Percentiles rank a stretch among this genome's conserved stretches.
These are phyloP conservation scores for Polyporus tsugae DNA, from an alignment of 1,284 basidiomycete genomes.

Conservation along the genomic window DNA sequence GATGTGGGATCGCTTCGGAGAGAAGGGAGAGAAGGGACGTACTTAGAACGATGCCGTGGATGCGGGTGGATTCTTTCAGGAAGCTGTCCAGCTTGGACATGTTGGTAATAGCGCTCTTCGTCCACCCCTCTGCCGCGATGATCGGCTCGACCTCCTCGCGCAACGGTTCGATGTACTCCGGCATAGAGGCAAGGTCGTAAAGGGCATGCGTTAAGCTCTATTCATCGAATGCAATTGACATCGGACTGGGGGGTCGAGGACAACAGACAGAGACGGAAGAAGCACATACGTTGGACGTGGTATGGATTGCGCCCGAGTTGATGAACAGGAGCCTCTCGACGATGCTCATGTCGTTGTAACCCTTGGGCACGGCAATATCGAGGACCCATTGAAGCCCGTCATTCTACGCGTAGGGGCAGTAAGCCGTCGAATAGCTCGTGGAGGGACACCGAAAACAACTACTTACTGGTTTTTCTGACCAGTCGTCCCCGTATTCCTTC, in stretches of 20 bases:
- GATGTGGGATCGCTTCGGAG: constrained; percentile 32
- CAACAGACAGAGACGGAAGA: too few relatives aligned
- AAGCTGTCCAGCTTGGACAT: constrained; percentile 62
- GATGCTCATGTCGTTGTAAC: constrained; percentile 29
- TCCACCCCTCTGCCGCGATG: constrained; percentile 52
- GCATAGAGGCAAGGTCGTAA: constrained; percentile 51
- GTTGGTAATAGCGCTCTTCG: constrained; percentile 51
- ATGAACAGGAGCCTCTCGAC: constrained; percentile 36
- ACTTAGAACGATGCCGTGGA: constrained; percentile 42
- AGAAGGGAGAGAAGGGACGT: constrained; percentile 39
- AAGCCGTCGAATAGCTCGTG: not conserved
- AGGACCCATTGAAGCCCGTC: constrained; percentile 40
- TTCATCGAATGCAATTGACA: not conserved
- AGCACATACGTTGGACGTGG: constrained; percentile 38
- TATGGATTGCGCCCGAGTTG: constrained; percentile 45
- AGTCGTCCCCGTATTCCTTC: constrained; percentile 21
- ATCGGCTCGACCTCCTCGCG: constrained; percentile 54
- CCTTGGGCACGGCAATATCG: constrained; percentile 34
- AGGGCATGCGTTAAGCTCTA: constrained; percentile 50
- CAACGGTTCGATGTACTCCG: constrained; percentile 50
- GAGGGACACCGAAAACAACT: not conserved
- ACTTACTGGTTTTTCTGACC: constrained; percentile 21
- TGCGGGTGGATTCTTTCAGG: constrained; percentile 54
- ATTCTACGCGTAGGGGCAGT: constrained; percentile 38
- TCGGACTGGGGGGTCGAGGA: too few relatives aligned